Base-by-base conservation (phyloP, 2,329 filamentous ascomycete species). In the Fusarium sterilihyphosum region DNA sequence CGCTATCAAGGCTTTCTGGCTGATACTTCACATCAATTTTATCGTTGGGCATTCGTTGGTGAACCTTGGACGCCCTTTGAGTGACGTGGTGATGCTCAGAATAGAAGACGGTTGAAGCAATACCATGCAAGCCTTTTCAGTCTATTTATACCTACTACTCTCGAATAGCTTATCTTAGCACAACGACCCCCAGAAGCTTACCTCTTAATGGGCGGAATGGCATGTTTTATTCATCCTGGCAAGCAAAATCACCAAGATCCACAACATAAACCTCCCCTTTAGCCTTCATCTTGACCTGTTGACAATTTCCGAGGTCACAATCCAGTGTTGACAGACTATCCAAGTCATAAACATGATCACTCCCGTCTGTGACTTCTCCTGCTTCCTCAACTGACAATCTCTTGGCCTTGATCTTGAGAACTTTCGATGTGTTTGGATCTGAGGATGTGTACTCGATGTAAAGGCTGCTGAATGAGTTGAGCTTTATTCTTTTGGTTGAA, bases 391-490 rank as follows among this genome's bases (percentile, higher is more conserved):
- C 46, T 16, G 66, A 52, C 17, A 76, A n/a, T 26, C 22, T 57
- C 16, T 41, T 71, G 3, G 56, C 49, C 33, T 49, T 76, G 26
- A 74, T 40, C n/a, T 64, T 52, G 17, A 61, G 38, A 8, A 58
- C 14, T 44, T 62, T 11, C 31, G 35, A 35, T 59, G 29, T 43
- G 13, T n/a, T 61, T 26, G 54, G 56, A 40, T 47, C 24, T 14
- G 41, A 60, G 24, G 65, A 50, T 29, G 63, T 70, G 43, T 70
- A 76, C 26, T 76, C 63, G 14, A 76, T 56, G 29, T 73, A 52
- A 24, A 73, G 44, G 31, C 54, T 54, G 31, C 54, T 54, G 12
- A 76, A 20, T 29, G 61, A 61, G 17, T 46, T 52, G 16, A 76
- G 40, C 10, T 31, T 31, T 6, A 70, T 29, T 12, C 22, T 17